These are phyloP conservation scores for Colletotrichum destructivum DNA, from an alignment of 2,329 filamentous ascomycete genomes.

Conservation along the genomic window DNA sequence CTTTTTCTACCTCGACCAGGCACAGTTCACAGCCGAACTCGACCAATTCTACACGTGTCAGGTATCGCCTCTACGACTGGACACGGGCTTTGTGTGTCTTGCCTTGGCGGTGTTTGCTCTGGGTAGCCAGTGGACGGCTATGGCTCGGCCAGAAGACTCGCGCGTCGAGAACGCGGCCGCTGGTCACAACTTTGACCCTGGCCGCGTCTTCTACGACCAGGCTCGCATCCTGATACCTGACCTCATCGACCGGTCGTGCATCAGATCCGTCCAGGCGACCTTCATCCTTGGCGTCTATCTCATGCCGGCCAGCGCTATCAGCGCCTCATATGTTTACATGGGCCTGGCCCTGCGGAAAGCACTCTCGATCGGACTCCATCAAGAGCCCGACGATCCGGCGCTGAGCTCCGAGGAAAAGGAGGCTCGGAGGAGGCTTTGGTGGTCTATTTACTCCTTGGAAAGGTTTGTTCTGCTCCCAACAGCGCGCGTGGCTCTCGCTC, in stretches of 20 bases:
- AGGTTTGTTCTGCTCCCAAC: constrained; percentile 38
- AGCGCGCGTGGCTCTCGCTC: neutral
- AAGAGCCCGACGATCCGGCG: constrained; percentile 45
- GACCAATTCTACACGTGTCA: constrained; percentile 47
- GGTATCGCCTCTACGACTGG: constrained; percentile 43
- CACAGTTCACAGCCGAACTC: constrained; percentile 46
- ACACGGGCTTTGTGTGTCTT: constrained; percentile 48
- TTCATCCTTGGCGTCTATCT: constrained; percentile 54
- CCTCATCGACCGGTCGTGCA: constrained; percentile 51
- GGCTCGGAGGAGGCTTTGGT: constrained; percentile 47
- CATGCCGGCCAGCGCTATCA: constrained; percentile 52
- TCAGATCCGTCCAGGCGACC: constrained; percentile 52
- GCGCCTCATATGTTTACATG: constrained; percentile 52
- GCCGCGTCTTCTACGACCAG: constrained; percentile 50
- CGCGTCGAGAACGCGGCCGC: neutral
- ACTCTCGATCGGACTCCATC: constrained; percentile 49
- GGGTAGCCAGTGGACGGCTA: constrained; percentile 53
- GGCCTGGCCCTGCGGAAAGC: constrained; percentile 50
- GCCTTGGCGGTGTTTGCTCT: constrained; percentile 49
- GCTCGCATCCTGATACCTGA: constrained; percentile 51
- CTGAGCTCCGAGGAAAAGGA: constrained; percentile 46
- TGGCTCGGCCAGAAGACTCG: constrained; percentile 47
- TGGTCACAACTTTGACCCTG: constrained; percentile 47
- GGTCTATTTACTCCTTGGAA: constrained; percentile 51
- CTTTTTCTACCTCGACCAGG: constrained; percentile 52